phyloP scores from a whole-genome alignment of 163 green algal species.

The Prototheca wickerhamii region DNA sequence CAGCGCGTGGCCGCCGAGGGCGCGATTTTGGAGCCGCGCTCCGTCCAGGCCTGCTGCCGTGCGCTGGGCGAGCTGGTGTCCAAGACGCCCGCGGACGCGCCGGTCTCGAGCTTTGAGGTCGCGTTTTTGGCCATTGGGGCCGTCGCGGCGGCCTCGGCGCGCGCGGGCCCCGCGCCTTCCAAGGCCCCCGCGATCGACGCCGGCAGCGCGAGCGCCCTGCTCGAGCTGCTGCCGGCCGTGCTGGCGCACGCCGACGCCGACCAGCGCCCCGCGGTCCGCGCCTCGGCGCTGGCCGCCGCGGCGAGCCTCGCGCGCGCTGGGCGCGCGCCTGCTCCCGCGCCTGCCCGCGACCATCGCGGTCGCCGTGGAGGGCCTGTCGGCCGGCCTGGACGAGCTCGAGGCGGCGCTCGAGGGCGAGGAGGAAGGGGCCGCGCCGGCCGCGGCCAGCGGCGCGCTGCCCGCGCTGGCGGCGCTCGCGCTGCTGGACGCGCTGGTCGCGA shows the following conservation, averaged over 20 bases:
- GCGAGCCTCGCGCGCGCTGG: slow-evolving; percentile 37
- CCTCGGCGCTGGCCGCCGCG: slow-evolving; percentile 43
- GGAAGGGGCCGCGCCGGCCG: background rate
- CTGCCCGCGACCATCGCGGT: slow-evolving; percentile 44
- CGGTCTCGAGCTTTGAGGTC: background rate
- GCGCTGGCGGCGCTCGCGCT: slow-evolving; percentile 47
- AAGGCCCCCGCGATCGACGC: background rate
- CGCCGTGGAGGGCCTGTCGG: slow-evolving; percentile 30
- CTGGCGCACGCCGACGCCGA: slow-evolving; percentile 18
- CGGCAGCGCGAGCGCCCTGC: background rate
- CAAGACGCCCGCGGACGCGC: slow-evolving; percentile 12
- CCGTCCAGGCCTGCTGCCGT: background rate
- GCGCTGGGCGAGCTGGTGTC: slow-evolving; percentile 6
- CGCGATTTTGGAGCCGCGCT: too few species aligned
- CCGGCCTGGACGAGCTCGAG: background rate
- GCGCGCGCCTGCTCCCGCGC: slow-evolving; percentile 41
- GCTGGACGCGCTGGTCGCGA: slow-evolving; percentile 44
- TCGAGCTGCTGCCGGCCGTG: slow-evolving; percentile 32
- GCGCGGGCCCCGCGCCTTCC: slow-evolving; percentile 10
- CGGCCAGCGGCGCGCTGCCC: slow-evolving; percentile 33
- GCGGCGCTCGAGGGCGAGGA: background rate
- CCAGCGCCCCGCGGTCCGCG: slow-evolving; percentile 37
- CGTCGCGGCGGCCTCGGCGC: background rate
- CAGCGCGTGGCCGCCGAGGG: too few species aligned
- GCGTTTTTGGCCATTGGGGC: slow-evolving; percentile 3